Base-by-base conservation (phyloP, 768 basidiomycete species). In the Calocera cornea region DNA sequence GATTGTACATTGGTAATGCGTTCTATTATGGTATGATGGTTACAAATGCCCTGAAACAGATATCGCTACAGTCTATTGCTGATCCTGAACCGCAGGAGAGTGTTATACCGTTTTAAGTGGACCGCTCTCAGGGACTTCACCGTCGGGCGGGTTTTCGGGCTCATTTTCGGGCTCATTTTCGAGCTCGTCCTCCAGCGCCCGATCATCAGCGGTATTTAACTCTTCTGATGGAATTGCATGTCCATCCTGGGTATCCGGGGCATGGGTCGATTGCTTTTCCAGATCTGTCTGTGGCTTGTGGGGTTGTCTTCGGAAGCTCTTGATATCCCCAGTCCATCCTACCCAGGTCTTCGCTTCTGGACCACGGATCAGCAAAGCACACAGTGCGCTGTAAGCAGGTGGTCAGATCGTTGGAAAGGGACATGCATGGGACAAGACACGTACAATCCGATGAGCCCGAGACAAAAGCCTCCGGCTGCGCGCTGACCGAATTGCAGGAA, bases 401-500 rank as follows among this genome's bases (percentile, higher is more conserved):
- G 24, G 44, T 47, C 44, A 47, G 44, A 8, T 19, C 7, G 7
- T 47, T 24, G 24, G 16, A 24, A 3, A 47, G 44, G 5, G 24
- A 3, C 19, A 19, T 47, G 44, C 5, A 47, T 19, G 44, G 24
- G 5, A 17, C n/a, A n/a, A n/a, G n/a, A 24, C 24, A 24, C 44
- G 16, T 24, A 47, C 44, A 60, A 83, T 0, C 76, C 84, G 40
- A 83, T 80, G 74, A 84, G 82, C 0, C 80, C 88, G 66, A 91
- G 73, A 47, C 82, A 82, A 12, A 90, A 77, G 33, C 79, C 80
- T 0, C 88, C 86, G 1, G 82, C 83, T 0, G 87, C 80, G 38
- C 84, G 80, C 89, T 89, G 92, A 17, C 91, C 91, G 70, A 83
- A 77, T 16, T 78, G 71, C 33, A 87, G 80, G 76, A 90, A 93